These are phyloP conservation scores for Triangularia verruculosa DNA, from an alignment of 2,329 filamentous ascomycete genomes.

Conservation along the genomic window DNA sequence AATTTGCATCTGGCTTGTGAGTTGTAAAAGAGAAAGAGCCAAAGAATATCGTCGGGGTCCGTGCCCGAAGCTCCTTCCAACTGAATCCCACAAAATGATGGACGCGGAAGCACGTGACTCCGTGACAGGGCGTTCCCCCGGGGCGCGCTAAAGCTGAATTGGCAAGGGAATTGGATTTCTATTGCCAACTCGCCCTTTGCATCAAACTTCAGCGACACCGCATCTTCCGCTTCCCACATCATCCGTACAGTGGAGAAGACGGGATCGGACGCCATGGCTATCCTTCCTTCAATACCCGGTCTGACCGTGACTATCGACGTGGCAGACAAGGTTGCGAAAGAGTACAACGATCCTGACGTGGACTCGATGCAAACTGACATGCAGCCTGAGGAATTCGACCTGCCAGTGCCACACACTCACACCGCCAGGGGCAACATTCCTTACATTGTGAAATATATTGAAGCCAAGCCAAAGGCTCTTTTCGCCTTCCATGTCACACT, in stretches of 20 bases:
- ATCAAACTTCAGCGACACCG: not conserved
- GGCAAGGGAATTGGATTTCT: not conserved
- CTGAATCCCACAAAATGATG: not conserved
- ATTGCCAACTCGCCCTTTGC: not conserved
- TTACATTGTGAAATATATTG: conserved; percentile 15
- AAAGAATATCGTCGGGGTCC: not conserved
- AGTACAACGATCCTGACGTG: conserved; percentile 12
- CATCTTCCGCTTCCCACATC: not conserved
- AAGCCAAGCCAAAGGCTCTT: conserved; percentile 4
- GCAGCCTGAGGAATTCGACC: not conserved
- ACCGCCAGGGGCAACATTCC: not conserved
- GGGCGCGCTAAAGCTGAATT: not conserved
- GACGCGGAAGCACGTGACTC: not conserved
- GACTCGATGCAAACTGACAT: not conserved
- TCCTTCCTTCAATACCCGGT: conserved; percentile 4
- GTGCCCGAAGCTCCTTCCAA: not conserved
- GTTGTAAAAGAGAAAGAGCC: not conserved
- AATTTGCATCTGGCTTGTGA: no score
- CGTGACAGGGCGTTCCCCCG: not conserved
- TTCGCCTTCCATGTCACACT: not conserved
- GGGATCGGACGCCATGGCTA: conserved; percentile 12
- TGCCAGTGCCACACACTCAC: not conserved
- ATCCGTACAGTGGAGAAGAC: not conserved
- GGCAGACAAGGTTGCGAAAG: conserved; percentile 1
- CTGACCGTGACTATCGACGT: conserved; percentile 10